Base-by-base conservation (phyloP, 73 alveolate species). In the Stentor roeselii region DNA sequence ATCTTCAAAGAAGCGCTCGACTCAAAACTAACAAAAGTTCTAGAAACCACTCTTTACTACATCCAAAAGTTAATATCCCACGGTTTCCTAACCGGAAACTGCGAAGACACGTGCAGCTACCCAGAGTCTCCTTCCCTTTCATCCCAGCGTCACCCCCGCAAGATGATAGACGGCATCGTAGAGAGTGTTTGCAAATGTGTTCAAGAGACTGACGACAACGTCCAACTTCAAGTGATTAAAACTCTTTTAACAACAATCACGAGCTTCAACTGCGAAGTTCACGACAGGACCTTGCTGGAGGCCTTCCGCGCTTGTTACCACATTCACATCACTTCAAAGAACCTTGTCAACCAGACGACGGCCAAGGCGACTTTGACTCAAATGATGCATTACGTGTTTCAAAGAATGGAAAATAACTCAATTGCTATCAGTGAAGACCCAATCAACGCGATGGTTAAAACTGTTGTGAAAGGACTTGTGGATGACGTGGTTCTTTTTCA, bases 61-160 rank as follows among this genome's bases (percentile, higher is more conserved):
- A 78, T 86, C 39, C 42, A 59, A 90, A 93, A 93, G 75, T 90
- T 93, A 30, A 92, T 93, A 11, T 86, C 97, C 3, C 83, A 92
- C 61, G 95, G 91, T 21, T 92, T 89, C 82, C 42, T 93, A 58
- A 95, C 91, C 75, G 98, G 98, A 37, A 89, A 93, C 60, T 91
- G 93, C 27, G 90, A 87, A 75, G 98, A 93, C 83, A 59, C 82
- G 84, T 14, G 59, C 41, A 75, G 39, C 39, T 2, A 83, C 37
- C 6, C 39, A 37, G 78, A 85, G 34, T 39, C 67, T 50, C 21
- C 21, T 11, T 3, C 6, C 78, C 83, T 59, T 86, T 91, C 67
- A 80, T 85, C 39, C 87, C 78, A 11, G 91, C 91, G 37, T 36
- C 80, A 32, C 11, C 80, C 80, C 14, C 80, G 14, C 42, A 94